phyloP scores from a whole-genome alignment of 441 rosid genomes.

The Eruca vesicaria region DNA sequence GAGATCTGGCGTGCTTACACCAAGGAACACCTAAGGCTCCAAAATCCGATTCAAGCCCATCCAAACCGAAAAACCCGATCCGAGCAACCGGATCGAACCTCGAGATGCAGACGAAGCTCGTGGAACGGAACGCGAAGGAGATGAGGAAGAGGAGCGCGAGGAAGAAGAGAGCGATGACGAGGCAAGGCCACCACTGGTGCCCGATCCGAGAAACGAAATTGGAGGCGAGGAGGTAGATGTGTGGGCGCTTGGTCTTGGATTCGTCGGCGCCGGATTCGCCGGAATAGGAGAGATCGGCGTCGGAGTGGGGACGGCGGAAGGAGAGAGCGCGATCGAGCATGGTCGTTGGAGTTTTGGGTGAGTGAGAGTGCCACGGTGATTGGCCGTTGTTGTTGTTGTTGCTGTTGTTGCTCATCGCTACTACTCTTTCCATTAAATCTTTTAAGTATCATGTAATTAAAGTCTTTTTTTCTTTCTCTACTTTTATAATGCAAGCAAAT shows the following conservation, averaged over 20 bases:
- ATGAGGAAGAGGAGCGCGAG: constrained; percentile 53
- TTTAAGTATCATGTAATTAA: too few relatives aligned
- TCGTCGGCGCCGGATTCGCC: constrained; percentile 51
- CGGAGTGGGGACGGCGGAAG: constrained; percentile 60
- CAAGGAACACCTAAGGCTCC: constrained; percentile 96
- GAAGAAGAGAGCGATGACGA: constrained; percentile 46
- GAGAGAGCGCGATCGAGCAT: constrained; percentile 80
- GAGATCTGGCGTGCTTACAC: constrained; percentile 60
- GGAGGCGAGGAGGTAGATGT: constrained; percentile 52
- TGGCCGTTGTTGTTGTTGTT: constrained; percentile 24
- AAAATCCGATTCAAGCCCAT: constrained; percentile 82
- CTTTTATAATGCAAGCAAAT: too few relatives aligned
- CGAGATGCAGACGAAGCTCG: constrained; percentile 71
- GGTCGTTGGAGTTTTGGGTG: constrained; percentile 38
- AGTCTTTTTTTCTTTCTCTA: too few relatives aligned
- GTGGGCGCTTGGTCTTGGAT: constrained; percentile 76
- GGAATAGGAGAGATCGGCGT: constrained; percentile 38
- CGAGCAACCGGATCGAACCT: constrained; percentile 66
- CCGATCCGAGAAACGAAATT: constrained; percentile 63
- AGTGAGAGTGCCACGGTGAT: constrained; percentile 42
- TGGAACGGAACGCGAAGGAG: constrained; percentile 55
- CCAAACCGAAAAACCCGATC: constrained; percentile 67
- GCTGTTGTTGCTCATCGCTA: constrained; percentile 9
- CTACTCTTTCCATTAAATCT: constrained; percentile 21
- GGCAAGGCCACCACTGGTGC: constrained; percentile 50